Conservation (phyloP, 805 yeast species). For the Yarrowia deformans region DNA sequence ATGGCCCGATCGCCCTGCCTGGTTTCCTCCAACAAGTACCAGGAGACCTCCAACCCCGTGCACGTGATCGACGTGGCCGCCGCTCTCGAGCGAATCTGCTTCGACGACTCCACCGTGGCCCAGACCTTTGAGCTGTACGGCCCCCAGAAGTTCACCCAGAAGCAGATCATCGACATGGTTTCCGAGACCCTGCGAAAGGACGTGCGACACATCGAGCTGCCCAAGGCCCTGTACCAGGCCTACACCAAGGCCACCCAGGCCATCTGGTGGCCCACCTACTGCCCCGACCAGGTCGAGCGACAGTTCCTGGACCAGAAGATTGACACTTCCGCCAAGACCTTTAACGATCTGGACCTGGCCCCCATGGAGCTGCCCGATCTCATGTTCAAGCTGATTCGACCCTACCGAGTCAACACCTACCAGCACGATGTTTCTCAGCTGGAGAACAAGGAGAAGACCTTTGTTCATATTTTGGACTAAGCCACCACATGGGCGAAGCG, state of each 20-base stretch:
- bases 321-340: conserved; percentile 67
- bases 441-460: conserved; percentile 47
- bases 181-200: conserved; percentile 62
- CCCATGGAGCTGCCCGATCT: conserved; percentile 57
- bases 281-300: conserved; percentile 79
- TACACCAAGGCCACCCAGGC: conserved; percentile 52
- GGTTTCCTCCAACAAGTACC: conserved; percentile 70
- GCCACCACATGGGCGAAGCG: not conserved
- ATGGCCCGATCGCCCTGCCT: conserved; percentile 63
- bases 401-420: conserved; percentile 46
- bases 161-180: conserved; percentile 73
- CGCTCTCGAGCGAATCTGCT: conserved; percentile 79
- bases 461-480: conserved; percentile 46
- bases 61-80: conserved; percentile 79
- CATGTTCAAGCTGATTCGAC: conserved; percentile 47
- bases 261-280: conserved; percentile 58
- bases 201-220: conserved; percentile 53
- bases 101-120: conserved; percentile 80
- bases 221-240: conserved; percentile 52
- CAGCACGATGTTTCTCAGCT: conserved; percentile 46
- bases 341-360: conserved; percentile 70
- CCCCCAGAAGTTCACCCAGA: conserved; percentile 65
- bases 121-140: conserved; percentile 78
- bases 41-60: conserved; percentile 71
- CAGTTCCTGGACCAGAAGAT: conserved; percentile 69